Conservation (phyloP, 345 rosid species). For the Theobroma cacao region DNA sequence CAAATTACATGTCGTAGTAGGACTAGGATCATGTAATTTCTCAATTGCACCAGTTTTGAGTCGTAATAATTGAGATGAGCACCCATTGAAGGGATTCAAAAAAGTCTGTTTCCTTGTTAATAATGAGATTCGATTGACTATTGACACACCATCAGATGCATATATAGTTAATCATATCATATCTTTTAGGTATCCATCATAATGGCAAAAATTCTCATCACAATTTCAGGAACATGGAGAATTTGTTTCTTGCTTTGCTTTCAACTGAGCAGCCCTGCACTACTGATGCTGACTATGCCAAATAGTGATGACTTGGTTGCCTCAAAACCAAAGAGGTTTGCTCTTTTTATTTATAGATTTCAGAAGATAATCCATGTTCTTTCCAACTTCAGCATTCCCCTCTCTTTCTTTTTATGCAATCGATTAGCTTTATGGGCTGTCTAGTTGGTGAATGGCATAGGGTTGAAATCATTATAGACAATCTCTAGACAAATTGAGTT, state of each 20-base stretch:
- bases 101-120: too few relatives aligned
- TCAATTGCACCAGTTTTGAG: too few relatives aligned
- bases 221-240: background rate
- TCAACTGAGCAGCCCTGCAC: background rate
- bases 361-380: background rate
- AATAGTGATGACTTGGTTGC: background rate
- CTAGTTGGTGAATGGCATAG: background rate
- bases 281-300: background rate
- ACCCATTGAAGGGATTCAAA: too few relatives aligned
- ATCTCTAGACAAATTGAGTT: background rate
- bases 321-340: background rate
- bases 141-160: too few relatives aligned
- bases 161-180: background rate
- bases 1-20: too few relatives aligned
- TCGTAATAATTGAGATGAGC: too few relatives aligned
- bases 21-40: too few relatives aligned
- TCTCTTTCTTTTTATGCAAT: background rate
- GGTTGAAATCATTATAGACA: background rate
- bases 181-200: background rate
- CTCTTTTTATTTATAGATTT: background rate
- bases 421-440: background rate
- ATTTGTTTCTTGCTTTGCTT: background rate
- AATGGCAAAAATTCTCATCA: background rate
- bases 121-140: too few relatives aligned
- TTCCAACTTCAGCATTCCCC: background rate